These are phyloP conservation scores for Neobulgaria alba DNA, from an alignment of 2,329 filamentous ascomycete species.

Conservation along the genomic window DNA sequence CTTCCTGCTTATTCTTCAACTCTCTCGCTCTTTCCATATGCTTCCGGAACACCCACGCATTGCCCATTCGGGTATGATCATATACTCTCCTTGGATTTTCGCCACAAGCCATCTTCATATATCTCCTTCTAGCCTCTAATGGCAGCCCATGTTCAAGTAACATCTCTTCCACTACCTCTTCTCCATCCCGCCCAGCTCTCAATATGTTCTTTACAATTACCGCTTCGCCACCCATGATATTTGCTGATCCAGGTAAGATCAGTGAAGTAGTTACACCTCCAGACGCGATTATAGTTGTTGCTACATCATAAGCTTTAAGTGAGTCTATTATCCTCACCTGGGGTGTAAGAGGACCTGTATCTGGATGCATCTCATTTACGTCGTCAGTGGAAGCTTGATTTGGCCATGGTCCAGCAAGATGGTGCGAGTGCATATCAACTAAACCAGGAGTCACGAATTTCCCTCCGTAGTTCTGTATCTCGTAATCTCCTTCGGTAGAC, in stretches of 20 bases:
- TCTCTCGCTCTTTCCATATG: conserved; percentile 33
- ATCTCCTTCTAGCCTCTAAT: conserved; percentile 26
- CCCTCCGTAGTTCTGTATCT: conserved; percentile 28
- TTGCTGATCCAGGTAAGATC: conserved; percentile 36
- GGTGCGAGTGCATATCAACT: conserved; percentile 40
- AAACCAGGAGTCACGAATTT: conserved; percentile 36
- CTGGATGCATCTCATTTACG: conserved; percentile 30
- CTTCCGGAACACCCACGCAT: conserved; percentile 33
- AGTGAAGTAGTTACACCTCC: conserved; percentile 39
- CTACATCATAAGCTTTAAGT: conserved; percentile 35
- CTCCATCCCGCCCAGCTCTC: conserved; percentile 28
- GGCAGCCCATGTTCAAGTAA: conserved; percentile 34
- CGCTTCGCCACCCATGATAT: conserved; percentile 39
- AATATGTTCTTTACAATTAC: conserved; percentile 34
- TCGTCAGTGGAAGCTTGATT: conserved; percentile 27
- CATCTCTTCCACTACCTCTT: conserved; percentile 35
- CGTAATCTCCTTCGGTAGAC: conserved; percentile 17
- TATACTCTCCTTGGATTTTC: conserved; percentile 36
- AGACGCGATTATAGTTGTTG: conserved; percentile 32
- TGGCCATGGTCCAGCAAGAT: conserved; percentile 31
- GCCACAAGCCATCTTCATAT: conserved; percentile 40
- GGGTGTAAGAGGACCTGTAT: conserved; percentile 31
- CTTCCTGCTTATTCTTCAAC: conserved; percentile 32
- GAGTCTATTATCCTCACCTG: conserved; percentile 33
- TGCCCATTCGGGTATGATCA: conserved; percentile 33